Base-by-base conservation (phyloP, 768 basidiomycete species). In the Leccinum broughii region DNA sequence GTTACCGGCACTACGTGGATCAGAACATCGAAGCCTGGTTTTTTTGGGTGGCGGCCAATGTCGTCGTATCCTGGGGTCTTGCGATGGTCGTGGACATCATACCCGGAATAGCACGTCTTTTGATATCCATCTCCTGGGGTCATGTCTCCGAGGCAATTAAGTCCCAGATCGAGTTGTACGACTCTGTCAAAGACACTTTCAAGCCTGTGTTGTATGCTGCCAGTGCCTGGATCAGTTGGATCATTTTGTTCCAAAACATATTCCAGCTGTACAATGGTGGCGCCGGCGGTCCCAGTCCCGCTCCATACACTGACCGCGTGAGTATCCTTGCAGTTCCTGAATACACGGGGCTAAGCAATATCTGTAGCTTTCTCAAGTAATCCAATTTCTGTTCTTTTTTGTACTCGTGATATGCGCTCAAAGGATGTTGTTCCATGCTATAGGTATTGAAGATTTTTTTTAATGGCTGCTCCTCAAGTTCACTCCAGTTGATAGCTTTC, bases 321-420 rank as follows among this genome's bases (percentile, higher is more conserved):
- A 60, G 77, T 68, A n/a, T 62, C 17, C 51, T 54, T 32, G 26
- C 10, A 37, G 32, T 54, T 28, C 10, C 20, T 46, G 14, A 1
- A 9, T 44, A 17, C 30, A 32, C 35, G 41, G 58, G 30, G 6
- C 59, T 65, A 10, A 59, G 17, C 28, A 8, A 55, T 24, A n/a
- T 30, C 32, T 51, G 5, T 64, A 86, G 85, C 66, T 87, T n/a
- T 77, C 77, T 49, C 78, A 90, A 76, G 83, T 80, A 7, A 80
- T 93, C 20, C 80, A 88, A 65, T 90, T 92, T 68, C 65, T 89
- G 35, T 92, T 92, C 76, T 92, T 92, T 76, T 73, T 89, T n/a
- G 78, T 80, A 3, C 76, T 93, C 14, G 79, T 91, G 13, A 72
- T 84, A 62, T 87, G 83, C 58, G 72, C 75, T 9, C 88, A 90